Conservation (phyloP, 306 rosid species). For the barrel medic (Medicago truncatula) region DNA sequence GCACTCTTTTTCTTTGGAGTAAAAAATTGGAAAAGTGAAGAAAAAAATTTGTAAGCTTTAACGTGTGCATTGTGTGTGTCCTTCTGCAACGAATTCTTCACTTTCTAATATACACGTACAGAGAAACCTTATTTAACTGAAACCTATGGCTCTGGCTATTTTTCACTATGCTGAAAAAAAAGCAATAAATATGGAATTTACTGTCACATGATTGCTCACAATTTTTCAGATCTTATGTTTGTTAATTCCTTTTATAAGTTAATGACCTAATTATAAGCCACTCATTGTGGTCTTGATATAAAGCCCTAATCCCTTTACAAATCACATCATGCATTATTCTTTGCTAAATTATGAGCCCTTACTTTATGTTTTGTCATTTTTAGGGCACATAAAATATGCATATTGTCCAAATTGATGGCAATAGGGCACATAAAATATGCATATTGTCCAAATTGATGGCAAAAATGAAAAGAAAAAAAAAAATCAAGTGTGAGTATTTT, state of each 20-base stretch:
- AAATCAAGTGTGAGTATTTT: too few species aligned
- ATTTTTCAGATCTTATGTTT: slow-evolving; percentile 43
- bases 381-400: too few species aligned
- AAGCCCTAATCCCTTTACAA: slow-evolving; percentile 50
- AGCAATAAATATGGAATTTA: slow-evolving; percentile 29
- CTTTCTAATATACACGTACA: slow-evolving; percentile 49
- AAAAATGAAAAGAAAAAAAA: too few species aligned
- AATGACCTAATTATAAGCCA: slow-evolving; percentile 50
- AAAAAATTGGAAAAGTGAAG: slow-evolving; percentile 37
- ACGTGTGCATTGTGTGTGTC: slow-evolving; percentile 55
- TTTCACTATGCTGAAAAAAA: slow-evolving; percentile 22
- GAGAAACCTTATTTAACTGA: slow-evolving; percentile 39
- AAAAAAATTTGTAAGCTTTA: slow-evolving; percentile 40
- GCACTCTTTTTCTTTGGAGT: slow-evolving; percentile 31
- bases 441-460: too few species aligned
- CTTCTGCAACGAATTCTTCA: slow-evolving; percentile 46
- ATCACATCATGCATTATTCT: slow-evolving; percentile 57
- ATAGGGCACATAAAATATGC: too few species aligned
- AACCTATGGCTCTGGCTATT: slow-evolving; percentile 41
- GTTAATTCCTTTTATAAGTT: slow-evolving; percentile 36
- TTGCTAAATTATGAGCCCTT: slow-evolving; percentile 40
- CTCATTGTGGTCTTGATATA: slow-evolving; percentile 55
- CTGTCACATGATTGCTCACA: slow-evolving; percentile 51
- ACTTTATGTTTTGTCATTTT: neutral
- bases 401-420: too few species aligned